Evolutionary conservation across 768 basidiomycete species (phyloP), one percentile per base, ranked within the genome.

Genomic region (Gautieria morchelliformis): DNA sequence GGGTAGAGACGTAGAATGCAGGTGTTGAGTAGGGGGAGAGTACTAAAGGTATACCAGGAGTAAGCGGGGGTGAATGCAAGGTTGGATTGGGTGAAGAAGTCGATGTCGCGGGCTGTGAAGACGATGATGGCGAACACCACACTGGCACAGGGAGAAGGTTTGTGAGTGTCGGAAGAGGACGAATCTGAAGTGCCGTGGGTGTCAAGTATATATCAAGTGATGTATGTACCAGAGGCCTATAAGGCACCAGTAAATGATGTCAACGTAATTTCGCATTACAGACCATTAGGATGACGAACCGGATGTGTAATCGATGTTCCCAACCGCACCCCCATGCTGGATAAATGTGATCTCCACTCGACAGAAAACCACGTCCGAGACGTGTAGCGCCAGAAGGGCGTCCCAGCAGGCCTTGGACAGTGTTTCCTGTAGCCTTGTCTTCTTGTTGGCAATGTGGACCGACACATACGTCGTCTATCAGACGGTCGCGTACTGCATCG

Each of bases 31-130:
- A 57, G 9, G 56, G 56, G 14, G 56, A 46, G 48, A 57, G 56
- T 11, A 57, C 19, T 6, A 57, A 14, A 24, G 56, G 56, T 35
- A 32, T 48, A 19, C 56, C 56, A 15, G 56, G 46, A 35, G 47
- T 37, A 37, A 57, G 47, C 5, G 56, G 32, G 19, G 53, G 40
- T 30, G 47, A 27, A 32, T 27, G n/a, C 5, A 44, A 33, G 1
- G 53, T 45, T 30, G 19, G 14, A 35, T 47, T 85, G 89, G 15
- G 73, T 73, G 63, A 89, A 91, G n/a, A 72, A 68, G n/a, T 81
- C 75, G 41, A 90, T 72, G 62, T 79, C 87, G 68, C 84, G 87
- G 3, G 88, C 87, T 2, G 89, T 87, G 4, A 79, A 81, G 32
- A 79, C 83, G 59, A 82, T 77, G 5, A 56, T 6, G 22, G 20